A percentile compares a stretch with the other conserved stretches of the same genome.
phyloP scores from a whole-genome alignment of 202 grass and related monocot genomes.

The Carex sylvatica region DNA sequence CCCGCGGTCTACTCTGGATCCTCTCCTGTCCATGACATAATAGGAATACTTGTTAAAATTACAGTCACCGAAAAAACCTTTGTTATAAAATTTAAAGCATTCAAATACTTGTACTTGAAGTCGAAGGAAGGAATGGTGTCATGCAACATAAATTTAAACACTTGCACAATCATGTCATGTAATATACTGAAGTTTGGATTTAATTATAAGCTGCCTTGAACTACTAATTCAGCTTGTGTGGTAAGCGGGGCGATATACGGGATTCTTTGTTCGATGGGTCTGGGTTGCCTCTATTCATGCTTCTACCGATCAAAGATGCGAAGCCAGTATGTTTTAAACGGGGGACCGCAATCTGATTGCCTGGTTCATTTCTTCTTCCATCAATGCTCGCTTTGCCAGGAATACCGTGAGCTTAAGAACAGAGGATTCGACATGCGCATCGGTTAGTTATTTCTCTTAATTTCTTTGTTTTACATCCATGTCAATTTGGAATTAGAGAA shows the following conservation, averaged over 20 bases:
- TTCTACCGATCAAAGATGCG: constrained; percentile 71
- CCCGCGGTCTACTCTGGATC: no score
- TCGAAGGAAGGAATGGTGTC: background rate
- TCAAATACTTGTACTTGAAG: background rate
- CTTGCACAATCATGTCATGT: background rate
- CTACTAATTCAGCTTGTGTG: constrained; percentile 45
- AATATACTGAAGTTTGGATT: background rate
- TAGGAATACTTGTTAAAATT: no score
- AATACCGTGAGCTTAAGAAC: constrained; percentile 83
- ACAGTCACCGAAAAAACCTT: background rate
- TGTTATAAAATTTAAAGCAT: background rate
- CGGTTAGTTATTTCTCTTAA: constrained; percentile 36
- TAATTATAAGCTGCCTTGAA: background rate
- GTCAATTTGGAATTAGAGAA: background rate
- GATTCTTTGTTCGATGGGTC: constrained; percentile 43
- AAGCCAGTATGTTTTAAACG: constrained; percentile 57
- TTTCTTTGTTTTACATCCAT: constrained; percentile 1
- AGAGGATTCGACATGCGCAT: constrained; percentile 87
- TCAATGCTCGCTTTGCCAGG: constrained; percentile 67
- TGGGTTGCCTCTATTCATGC: constrained; percentile 83
- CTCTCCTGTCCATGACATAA: no score
- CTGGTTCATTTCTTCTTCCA: constrained; percentile 84
- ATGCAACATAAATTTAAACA: background rate
- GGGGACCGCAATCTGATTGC: constrained; percentile 67
- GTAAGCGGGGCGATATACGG: constrained; percentile 44